A percentile compares a stretch with the other conserved stretches of the same genome.
Evolutionary conservation across 345 rosid species (phyloP).

Genomic region (Corchorus olitorius): DNA sequence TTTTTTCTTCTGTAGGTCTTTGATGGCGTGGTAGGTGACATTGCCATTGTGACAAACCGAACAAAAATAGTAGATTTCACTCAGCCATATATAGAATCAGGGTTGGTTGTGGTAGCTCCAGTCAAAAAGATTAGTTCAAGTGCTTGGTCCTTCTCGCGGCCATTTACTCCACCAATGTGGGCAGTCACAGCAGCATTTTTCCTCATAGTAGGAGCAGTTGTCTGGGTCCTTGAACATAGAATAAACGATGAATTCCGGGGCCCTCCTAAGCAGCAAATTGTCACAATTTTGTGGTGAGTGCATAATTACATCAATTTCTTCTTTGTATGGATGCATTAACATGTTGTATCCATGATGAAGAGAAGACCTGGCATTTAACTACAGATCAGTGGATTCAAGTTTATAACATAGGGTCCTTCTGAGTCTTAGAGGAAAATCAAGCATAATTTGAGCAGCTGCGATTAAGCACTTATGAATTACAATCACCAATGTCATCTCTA

Average conservation of each 20-base stretch:
- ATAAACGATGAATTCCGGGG: slow-evolving; percentile 87
- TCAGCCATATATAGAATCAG: slow-evolving; percentile 87
- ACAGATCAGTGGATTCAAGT: not conserved
- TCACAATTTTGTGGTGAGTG: slow-evolving; percentile 75
- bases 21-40: slow-evolving; percentile 83
- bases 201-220: slow-evolving; percentile 74
- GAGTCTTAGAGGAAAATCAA: not conserved
- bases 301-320: slow-evolving; percentile 11
- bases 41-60: slow-evolving; percentile 73
- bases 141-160: slow-evolving; percentile 80
- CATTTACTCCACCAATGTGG: slow-evolving; percentile 88
- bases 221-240: slow-evolving; percentile 94
- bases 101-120: slow-evolving; percentile 88
- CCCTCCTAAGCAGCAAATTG: slow-evolving; percentile 69
- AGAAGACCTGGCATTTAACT: not conserved
- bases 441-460: not conserved
- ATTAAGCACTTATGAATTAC: not conserved
- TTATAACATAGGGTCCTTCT: not conserved
- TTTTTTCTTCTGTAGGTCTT: slow-evolving; percentile 51
- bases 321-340: slow-evolving; percentile 1
- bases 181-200: slow-evolving; percentile 69
- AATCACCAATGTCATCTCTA: not conserved
- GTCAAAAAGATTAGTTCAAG: slow-evolving; percentile 62
- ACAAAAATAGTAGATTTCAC: slow-evolving; percentile 79
- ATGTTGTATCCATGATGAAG: not conserved